Evolutionary conservation across 2,329 filamentous ascomycete genomes (phyloP), one percentile per base, ranked within the genome.

Genomic region (Gyromitra esculenta): DNA sequence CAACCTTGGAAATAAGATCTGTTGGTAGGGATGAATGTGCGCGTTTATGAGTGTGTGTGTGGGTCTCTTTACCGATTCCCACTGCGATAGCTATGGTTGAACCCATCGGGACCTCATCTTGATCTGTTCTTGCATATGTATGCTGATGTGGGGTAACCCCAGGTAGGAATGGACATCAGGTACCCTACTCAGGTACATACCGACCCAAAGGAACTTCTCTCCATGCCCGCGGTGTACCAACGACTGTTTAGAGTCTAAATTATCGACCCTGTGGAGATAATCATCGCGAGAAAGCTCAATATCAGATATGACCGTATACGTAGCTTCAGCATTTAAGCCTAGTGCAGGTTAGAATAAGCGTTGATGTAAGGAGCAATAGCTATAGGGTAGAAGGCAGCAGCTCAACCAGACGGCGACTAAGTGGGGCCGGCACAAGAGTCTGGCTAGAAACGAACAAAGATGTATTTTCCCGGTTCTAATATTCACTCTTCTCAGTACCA

Each of bases 361-460:
- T 74, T n/a, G 45, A 74, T n/a, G 64, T 59, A 74, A 74, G 71
- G 71, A 74, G 71, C n/a, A 15, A 3, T 45, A 74, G 71, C n/a
- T 21, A 3, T 45, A 54, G 45, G 35, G 25, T 18, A 54, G 43
- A 52, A 48, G 65, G 5, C 48, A 56, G 25, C 21, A 21, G 31
- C 11, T 73, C 39, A 11, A 37, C 56, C 68, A 39, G 13, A 63
- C 56, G 71, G 71, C 70, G 70, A 73, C 62, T 39, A 18, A 62
- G 43, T 31, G 65, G 52, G 54, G 15, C 66, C 8, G 50, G 31
- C n/a, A 39, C 15, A 48, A 11, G 0, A 9, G 21, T 41, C 0
- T 52, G 15, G n/a, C 39, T 45, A 52, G 56, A 15, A 35, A 57
- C 43, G 37, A 71, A 64, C 15, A 43, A 48, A 56, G 57, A 43